Conservation (phyloP, 371 early-diverging fungal species). For the Astathelohania contejeani region DNA sequence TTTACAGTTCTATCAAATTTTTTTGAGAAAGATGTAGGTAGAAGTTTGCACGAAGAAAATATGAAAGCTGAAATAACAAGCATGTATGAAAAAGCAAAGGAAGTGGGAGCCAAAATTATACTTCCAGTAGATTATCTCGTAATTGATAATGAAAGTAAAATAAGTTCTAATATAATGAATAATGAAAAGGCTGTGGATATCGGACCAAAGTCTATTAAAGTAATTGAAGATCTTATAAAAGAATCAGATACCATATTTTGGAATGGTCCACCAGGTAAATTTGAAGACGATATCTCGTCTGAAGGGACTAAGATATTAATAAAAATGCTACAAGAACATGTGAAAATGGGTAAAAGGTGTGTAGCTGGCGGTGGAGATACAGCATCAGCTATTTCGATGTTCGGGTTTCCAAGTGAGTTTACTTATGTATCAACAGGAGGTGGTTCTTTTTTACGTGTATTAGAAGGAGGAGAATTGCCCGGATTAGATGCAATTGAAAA, state of each 20-base stretch:
- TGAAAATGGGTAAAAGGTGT: conserved; percentile 57
- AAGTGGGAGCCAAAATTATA: conserved; percentile 65
- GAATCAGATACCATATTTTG: conserved; percentile 77
- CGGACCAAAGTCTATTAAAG: conserved; percentile 63
- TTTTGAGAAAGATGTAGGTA: conserved; percentile 58
- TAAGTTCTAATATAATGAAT: conserved; percentile 1
- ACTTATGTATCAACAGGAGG: conserved; percentile 90
- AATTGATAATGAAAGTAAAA: conserved; percentile 57
- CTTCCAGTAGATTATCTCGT: conserved; percentile 75
- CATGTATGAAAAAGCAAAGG: conserved; percentile 66
- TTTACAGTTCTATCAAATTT: conserved; percentile 84
- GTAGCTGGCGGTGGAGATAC: conserved; percentile 89
- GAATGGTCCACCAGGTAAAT: conserved; percentile 92
- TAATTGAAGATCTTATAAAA: conserved; percentile 59
- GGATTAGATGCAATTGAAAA: conserved; percentile 40
- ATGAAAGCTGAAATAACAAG: conserved; percentile 64
- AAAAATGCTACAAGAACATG: conserved; percentile 66
- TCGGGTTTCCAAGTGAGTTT: conserved; percentile 64
- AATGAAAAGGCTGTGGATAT: conserved; percentile 64
- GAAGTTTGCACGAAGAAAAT: conserved; percentile 55
- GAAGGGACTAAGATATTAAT: conserved; percentile 67
- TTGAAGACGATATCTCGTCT: conserved; percentile 80
- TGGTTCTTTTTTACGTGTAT: conserved; percentile 79
- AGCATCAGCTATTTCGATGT: conserved; percentile 80
- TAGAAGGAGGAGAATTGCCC: conserved; percentile 62